These are phyloP conservation scores for Monosporascus sp. DNA, from an alignment of 2,329 filamentous ascomycete genomes.

Conservation along the genomic window DNA sequence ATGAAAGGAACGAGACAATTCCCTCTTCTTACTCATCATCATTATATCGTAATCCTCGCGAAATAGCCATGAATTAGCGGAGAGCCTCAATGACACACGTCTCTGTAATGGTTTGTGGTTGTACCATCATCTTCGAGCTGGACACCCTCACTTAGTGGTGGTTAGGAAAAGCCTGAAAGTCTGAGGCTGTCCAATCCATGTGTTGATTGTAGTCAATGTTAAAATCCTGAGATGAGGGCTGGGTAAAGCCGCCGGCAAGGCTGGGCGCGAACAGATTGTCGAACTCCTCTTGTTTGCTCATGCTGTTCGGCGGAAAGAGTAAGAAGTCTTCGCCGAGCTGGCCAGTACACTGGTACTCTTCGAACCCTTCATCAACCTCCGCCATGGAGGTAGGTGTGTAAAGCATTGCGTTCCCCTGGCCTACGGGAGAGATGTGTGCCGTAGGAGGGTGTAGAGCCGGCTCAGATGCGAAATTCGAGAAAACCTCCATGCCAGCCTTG, in stretches of 20 bases:
- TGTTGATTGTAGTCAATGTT: constrained; percentile 20
- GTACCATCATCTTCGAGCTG: too few relatives aligned
- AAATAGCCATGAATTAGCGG: background rate
- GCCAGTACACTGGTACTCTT: constrained; percentile 44
- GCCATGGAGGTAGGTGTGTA: constrained; percentile 59
- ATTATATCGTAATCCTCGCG: constrained; percentile 18
- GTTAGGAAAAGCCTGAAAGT: constrained; percentile 15
- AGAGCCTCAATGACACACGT: background rate
- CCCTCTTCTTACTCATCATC: constrained; percentile 18
- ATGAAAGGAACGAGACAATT: background rate
- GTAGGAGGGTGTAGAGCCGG: constrained; percentile 34
- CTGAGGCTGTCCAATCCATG: constrained; percentile 25
- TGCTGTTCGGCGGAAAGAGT: constrained; percentile 45
- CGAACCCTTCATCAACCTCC: constrained; percentile 61
- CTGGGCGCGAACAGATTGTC: constrained; percentile 47
- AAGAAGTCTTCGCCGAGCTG: constrained; percentile 56
- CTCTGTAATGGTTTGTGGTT: too few relatives aligned
- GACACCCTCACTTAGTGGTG: constrained; percentile 5
- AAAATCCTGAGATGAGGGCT: constrained; percentile 47
- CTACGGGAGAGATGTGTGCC: constrained; percentile 62
- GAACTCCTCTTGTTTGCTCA: constrained; percentile 36
- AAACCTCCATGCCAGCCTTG: constrained; percentile 39
- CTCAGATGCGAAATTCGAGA: constrained; percentile 34
- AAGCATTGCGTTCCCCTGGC: constrained; percentile 63
- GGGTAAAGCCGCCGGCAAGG: constrained; percentile 45